Conservation (phyloP, 495 filamentous ascomycete genomes). For the Hypomontagnella monticulosa region DNA sequence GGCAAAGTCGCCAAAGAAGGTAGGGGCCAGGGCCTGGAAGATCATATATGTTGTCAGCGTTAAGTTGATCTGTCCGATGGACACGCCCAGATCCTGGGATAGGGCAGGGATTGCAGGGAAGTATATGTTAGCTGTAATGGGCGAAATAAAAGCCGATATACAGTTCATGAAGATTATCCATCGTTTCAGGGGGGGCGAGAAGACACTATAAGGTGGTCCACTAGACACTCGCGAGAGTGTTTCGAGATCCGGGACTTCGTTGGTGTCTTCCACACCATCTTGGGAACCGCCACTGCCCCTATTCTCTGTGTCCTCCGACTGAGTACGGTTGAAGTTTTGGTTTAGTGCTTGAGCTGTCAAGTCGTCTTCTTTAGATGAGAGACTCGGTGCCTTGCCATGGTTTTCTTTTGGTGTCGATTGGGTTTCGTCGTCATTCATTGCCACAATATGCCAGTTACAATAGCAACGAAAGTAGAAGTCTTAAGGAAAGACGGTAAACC, state of each 20-base stretch:
- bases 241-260: constrained; percentile 33
- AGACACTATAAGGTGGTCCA: constrained; percentile 63
- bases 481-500: constrained; percentile 8
- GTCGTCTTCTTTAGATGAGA: constrained; percentile 23
- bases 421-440: constrained; percentile 33
- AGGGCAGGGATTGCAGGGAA: constrained; percentile 75
- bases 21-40: constrained; percentile 68
- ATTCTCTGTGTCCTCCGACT: constrained; percentile 19
- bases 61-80: constrained; percentile 70
- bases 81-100: constrained; percentile 63
- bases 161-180: constrained; percentile 74
- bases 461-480: not conserved
- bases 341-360: constrained; percentile 5
- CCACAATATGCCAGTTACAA: constrained; percentile 7
- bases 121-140: constrained; percentile 81
- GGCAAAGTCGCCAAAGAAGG: constrained; percentile 67
- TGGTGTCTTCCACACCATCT: constrained; percentile 20
- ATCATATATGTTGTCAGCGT: constrained; percentile 74
- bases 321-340: not conserved
- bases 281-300: constrained; percentile 10
- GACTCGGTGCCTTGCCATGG: constrained; percentile 11
- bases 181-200: constrained; percentile 63
- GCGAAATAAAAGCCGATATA: constrained; percentile 73
- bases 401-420: constrained; percentile 2
- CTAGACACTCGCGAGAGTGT: constrained; percentile 48